These are phyloP conservation scores for Cercospora sojina DNA, from an alignment of 2,329 filamentous ascomycete species.

Conservation along the genomic window DNA sequence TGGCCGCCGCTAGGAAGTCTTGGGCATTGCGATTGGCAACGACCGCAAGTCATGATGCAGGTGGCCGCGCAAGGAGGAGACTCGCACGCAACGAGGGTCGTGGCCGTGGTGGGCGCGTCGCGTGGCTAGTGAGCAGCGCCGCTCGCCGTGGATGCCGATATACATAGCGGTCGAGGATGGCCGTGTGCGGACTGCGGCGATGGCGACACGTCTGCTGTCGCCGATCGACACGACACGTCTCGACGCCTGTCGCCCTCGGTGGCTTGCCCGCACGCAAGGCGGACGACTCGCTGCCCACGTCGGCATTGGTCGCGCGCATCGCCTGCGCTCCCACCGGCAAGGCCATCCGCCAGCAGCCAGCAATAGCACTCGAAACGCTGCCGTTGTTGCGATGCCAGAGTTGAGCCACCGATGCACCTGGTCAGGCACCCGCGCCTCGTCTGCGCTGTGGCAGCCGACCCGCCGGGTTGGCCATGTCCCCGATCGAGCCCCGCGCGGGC, in stretches of 20 bases:
- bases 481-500: not conserved
- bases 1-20: not conserved
- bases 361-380: not conserved
- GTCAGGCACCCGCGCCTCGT: constrained; percentile 14
- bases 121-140: not conserved
- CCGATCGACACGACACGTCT: not conserved
- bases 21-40: not conserved
- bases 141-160: not conserved
- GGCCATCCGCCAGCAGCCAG: constrained; percentile 3
- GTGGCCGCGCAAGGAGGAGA: not conserved
- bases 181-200: not conserved
- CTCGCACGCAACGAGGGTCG: not conserved
- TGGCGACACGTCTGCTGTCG: not conserved
- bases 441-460: constrained; percentile 10
- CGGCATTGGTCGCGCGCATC: not conserved
- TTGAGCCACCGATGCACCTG: constrained; percentile 3
- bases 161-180: not conserved
- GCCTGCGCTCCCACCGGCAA: not conserved
- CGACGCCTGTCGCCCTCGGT: not conserved
- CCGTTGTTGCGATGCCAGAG: not conserved
- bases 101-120: not conserved
- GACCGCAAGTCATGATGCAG: not conserved
- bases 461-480: constrained; percentile 11
- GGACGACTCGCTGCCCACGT: not conserved
- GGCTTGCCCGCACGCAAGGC: not conserved